Conservation (phyloP, 1,284 basidiomycete species). For the Ganoderma sinense region DNA sequence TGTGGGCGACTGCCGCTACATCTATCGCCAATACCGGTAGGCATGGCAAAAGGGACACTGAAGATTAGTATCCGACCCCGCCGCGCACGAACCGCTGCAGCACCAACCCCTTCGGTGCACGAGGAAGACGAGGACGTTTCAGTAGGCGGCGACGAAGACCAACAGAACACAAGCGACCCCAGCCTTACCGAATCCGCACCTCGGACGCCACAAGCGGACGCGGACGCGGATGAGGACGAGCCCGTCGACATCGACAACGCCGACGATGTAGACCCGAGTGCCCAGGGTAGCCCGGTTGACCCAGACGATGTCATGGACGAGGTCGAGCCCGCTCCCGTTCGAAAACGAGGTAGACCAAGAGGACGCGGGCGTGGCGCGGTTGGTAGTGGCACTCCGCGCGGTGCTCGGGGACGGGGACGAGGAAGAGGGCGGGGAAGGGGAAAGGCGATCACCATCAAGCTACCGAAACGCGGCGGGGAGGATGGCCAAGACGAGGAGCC, state of each 20-base stretch:
- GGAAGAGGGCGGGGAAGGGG: slow-evolving; percentile 52
- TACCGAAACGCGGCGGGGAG: slow-evolving; percentile 46
- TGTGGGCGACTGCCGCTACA: neutral
- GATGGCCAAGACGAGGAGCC: slow-evolving; percentile 52
- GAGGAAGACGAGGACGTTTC: slow-evolving; percentile 27
- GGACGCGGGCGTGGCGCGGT: slow-evolving; percentile 39
- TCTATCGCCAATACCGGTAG: neutral
- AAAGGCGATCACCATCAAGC: slow-evolving; percentile 44
- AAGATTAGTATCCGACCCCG: slow-evolving; percentile 44
- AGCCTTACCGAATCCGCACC: slow-evolving; percentile 20
- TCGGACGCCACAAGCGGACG: slow-evolving; percentile 25
- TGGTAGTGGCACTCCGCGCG: slow-evolving; percentile 35
- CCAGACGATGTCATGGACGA: slow-evolving; percentile 30
- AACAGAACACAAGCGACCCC: slow-evolving; percentile 22
- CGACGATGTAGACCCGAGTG: slow-evolving; percentile 26
- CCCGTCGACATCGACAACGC: slow-evolving; percentile 28
- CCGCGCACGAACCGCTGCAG: slow-evolving; percentile 18
- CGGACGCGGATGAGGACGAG: slow-evolving; percentile 30
- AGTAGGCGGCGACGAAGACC: slow-evolving; percentile 18
- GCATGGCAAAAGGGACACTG: slow-evolving; percentile 22
- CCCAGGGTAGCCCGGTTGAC: slow-evolving; percentile 21
- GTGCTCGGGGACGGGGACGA: slow-evolving; percentile 48
- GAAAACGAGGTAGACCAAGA: slow-evolving; percentile 37
- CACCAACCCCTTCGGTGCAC: slow-evolving; percentile 24
- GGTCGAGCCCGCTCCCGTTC: slow-evolving; percentile 30